A percentile compares a stretch with the other conserved stretches of the same genome.
Conservation (phyloP, 2,329 filamentous ascomycete genomes). For the Alternaria atra region DNA sequence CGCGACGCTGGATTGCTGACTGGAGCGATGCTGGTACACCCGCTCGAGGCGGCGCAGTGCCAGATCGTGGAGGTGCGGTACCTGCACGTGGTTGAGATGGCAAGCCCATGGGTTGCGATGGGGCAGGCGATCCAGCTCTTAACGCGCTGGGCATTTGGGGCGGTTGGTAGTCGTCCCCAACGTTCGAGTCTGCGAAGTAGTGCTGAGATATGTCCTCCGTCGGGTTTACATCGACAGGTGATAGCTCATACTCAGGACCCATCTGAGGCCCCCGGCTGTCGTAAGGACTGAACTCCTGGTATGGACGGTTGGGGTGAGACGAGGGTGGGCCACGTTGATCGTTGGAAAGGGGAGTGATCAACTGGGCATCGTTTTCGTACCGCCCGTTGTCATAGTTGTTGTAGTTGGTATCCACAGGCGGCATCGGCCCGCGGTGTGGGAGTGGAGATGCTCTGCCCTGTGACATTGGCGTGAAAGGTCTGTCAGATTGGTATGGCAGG, state of each 20-base stretch:
- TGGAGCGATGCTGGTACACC: constrained; percentile 46
- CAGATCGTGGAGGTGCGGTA: constrained; percentile 36
- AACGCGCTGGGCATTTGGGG: constrained; percentile 38
- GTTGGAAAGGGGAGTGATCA: constrained; percentile 32
- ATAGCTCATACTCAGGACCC: constrained; percentile 46
- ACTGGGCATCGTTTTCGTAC: constrained; percentile 33
- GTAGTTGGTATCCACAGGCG: constrained; percentile 44
- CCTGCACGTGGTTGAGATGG: constrained; percentile 28
- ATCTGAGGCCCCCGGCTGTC: constrained; percentile 35
- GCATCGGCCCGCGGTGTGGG: constrained; percentile 36
- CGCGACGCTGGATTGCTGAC: constrained; percentile 49
- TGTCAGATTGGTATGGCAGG: constrained; percentile 33
- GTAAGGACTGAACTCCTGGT: constrained; percentile 46
- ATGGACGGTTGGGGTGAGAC: constrained; percentile 25
- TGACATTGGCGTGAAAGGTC: constrained; percentile 42
- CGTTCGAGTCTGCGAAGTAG: constrained; percentile 32
- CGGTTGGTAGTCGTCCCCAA: constrained; percentile 32
- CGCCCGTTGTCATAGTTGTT: constrained; percentile 32
- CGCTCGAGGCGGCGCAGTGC: constrained; percentile 41
- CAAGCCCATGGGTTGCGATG: constrained; percentile 28
- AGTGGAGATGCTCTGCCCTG: constrained; percentile 42
- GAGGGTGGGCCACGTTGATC: constrained; percentile 26
- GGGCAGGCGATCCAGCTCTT: constrained; percentile 42
- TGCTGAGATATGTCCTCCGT: constrained; percentile 25
- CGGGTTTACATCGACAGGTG: constrained; percentile 44